Base-by-base conservation (phyloP, 169 alveolate species). In the Cryptosporidium viatorum region DNA sequence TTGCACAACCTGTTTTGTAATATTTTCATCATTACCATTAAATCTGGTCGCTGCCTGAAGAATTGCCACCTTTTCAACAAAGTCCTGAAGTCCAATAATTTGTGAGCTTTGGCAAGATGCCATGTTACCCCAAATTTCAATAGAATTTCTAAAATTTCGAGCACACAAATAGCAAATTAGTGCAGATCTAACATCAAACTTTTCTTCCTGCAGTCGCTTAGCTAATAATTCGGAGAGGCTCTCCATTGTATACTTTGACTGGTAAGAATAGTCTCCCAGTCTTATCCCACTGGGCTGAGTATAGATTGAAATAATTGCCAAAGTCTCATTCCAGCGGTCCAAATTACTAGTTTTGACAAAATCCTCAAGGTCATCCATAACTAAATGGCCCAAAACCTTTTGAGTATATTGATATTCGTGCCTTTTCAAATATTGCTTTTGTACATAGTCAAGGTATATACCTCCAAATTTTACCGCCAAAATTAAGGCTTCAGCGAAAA, bases 111-210 rank as follows among this genome's bases (percentile, higher is more conserved):
- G 91, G 16, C 89, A 73, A n/a, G 95, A 93, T 14, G 94, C 91
- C 94, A 92, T 92, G 51, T 89, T 92, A 45, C 85, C 86, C 97
- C 96, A 94, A 31, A 85, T 85, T 71, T 95, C 94, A 2, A 93
- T 89, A 0, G 94, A 94, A 60, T 89, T 92, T 16, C 91, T 52
- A 43, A 93, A 91, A 43, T 95, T 92, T 35, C 96, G 93, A 10
- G 95, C 94, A 92, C 95, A 93, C 89, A 94, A 84, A 84, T 86
- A 95, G 55, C 94, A 91, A 23, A 95, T 87, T 41, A 95, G 84
- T 18, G 97, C 97, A 10, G 96, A 94, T 37, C 94, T 59, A 31
- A 94, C 86, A 60, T 86, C 92, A 45, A 86, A 86, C 70, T 84
- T 62, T 48, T 86, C 92, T 55, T 86, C 86, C 70, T 86, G 85